These are phyloP conservation scores for Flaveria linearis DNA, from an alignment of 129 eudicot genomes.

Conservation along the genomic window DNA sequence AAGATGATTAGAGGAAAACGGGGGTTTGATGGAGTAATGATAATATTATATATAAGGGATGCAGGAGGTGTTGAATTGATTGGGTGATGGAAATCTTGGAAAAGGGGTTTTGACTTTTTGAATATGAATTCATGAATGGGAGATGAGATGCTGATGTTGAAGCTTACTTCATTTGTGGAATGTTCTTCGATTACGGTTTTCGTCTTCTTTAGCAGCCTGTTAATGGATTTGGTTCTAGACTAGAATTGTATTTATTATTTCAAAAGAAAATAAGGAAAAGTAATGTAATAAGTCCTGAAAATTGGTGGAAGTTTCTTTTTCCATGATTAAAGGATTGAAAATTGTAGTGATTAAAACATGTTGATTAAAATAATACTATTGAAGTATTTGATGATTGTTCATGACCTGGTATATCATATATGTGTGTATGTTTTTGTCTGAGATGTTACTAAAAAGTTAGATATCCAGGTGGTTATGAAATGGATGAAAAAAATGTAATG, in stretches of 20 bases:
- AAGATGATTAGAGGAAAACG: background rate
- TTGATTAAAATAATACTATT: too few relatives aligned
- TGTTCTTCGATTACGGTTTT: slow-evolving; percentile 29
- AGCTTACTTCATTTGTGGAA: slow-evolving; percentile 35
- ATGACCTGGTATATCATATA: too few relatives aligned
- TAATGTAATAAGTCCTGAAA: background rate
- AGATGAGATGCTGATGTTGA: slow-evolving; percentile 27
- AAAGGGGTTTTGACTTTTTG: slow-evolving; percentile 31
- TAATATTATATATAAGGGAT: background rate
- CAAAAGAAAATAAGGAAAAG: background rate
- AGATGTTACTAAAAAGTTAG: too few relatives aligned
- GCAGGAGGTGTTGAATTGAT: slow-evolving; percentile 6
- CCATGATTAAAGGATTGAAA: too few relatives aligned
- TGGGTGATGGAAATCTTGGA: slow-evolving; percentile 24
- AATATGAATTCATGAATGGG: slow-evolving; percentile 5
- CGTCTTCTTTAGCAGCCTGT: slow-evolving; percentile 27
- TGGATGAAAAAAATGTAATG: too few relatives aligned
- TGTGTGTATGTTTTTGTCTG: too few relatives aligned
- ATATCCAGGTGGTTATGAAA: too few relatives aligned
- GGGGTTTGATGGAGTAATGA: background rate
- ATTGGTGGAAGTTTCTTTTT: background rate
- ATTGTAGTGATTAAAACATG: too few relatives aligned
- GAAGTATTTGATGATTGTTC: too few relatives aligned
- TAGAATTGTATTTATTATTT: background rate
- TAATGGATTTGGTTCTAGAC: background rate